Evolutionary conservation across 371 early-diverging fungal species (phyloP).

Genomic region (Mortierella sp.): DNA sequence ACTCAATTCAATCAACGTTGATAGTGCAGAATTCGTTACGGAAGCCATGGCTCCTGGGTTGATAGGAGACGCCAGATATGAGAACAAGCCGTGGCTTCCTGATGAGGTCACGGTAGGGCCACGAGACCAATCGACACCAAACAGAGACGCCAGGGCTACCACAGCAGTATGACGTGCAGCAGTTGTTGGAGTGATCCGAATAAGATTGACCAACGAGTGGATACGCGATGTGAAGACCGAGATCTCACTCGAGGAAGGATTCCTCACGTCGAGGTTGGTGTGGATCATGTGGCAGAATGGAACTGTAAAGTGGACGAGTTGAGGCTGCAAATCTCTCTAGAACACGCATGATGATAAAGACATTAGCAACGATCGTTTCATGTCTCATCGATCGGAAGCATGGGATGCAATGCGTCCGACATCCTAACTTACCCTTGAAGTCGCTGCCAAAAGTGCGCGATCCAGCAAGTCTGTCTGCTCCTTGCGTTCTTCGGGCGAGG

Average conservation of each 20-base stretch:
- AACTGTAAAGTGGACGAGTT: constrained; percentile 46
- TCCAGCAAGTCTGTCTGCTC: constrained; percentile 30
- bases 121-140: constrained; percentile 47
- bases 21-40: constrained; percentile 39
- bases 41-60: constrained; percentile 42
- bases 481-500: constrained; percentile 33
- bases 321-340: constrained; percentile 45
- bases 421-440: constrained; percentile 28
- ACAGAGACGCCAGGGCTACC: constrained; percentile 35
- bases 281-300: constrained; percentile 52
- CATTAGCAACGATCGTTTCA: background rate
- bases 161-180: constrained; percentile 52
- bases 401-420: no score
- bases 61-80: constrained; percentile 45
- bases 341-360: background rate
- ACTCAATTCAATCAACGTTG: constrained; percentile 34
- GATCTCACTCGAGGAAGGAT: constrained; percentile 44
- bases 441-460: constrained; percentile 23
- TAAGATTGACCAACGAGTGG: constrained; percentile 53
- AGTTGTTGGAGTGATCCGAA: constrained; percentile 46
- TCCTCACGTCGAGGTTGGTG: constrained; percentile 43
- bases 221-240: constrained; percentile 41
- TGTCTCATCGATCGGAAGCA: no score
- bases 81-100: constrained; percentile 48
- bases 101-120: constrained; percentile 32